Base-by-base conservation (phyloP, 768 basidiomycete genomes). In the Leccinellum luteum region DNA sequence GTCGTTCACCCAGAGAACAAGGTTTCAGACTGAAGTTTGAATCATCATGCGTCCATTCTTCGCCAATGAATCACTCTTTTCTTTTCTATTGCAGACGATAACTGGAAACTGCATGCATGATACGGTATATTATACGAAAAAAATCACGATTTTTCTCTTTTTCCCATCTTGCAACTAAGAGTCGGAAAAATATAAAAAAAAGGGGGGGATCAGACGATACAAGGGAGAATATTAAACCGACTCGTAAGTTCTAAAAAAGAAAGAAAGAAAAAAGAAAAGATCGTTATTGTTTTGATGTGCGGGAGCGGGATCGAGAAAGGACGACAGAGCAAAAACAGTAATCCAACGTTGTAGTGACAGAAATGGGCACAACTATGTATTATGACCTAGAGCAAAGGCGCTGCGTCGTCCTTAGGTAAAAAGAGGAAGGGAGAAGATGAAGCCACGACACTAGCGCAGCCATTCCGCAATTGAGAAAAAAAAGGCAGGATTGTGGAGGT, bases 261-360 rank as follows among this genome's bases (percentile, higher is more conserved):
- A n/a, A 10, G 4, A 25, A 25, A 25, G 25, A 38, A 38, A 38
- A 45, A 21, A 65, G 51, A 53, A 62, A 57, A 60, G 69, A 71
- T 63, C 31, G 67, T 66, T 60, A 61, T 66, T 27, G 61, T 66
- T 62, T 60, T 56, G 27, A 59, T 72, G 69, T 49, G 57, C 31
- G 47, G 55, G 9, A 32, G 31, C 19, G 28, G 27, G 5, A 31
- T 49, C 31, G 28, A 21, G 50, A 19, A 19, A 19, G n/a, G 60
- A 60, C 54, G 59, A 59, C 59, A 53, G 51, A 64, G 54, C 60
- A 62, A 61, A 67, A 67, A 68, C 71, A 71, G 67, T 61, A 59
- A 71, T 71, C 72, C 64, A 73, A 62, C n/a, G 51, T 47, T 53
- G 64, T 64, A 66, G 58, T 54, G 66, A 72, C 60, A 61, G 66